phyloP scores from a whole-genome alignment of 441 rosid genomes.

The Jatropha multifida region DNA sequence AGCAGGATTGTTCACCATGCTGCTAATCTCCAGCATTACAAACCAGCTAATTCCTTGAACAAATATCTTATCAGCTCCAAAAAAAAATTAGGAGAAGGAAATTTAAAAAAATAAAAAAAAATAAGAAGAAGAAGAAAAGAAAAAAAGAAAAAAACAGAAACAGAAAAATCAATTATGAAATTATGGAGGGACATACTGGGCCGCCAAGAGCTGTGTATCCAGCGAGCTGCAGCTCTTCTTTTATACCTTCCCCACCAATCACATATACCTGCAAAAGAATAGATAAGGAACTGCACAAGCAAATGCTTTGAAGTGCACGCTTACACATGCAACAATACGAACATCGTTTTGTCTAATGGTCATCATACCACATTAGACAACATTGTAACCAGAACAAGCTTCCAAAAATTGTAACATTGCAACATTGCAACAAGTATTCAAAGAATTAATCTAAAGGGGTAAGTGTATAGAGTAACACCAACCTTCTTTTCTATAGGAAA shows the following conservation, averaged over 20 bases:
- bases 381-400: not conserved
- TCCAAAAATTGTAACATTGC: not conserved
- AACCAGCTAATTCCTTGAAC: not conserved
- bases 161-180: not conserved
- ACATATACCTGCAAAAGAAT: conserved; percentile 63
- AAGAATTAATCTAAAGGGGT: not conserved
- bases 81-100: not conserved
- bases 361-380: not conserved
- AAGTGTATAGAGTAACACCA: not conserved
- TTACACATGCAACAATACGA: not conserved
- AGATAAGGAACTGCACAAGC: not conserved
- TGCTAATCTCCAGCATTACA: not conserved
- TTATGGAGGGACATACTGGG: conserved; percentile 49
- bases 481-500: conserved; percentile 83
- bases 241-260: conserved; percentile 91
- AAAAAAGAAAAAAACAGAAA: not conserved
- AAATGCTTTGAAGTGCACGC: not conserved
- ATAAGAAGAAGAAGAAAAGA: not conserved
- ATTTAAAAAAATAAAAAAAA: not conserved
- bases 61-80: not conserved
- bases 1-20: not conserved
- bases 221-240: conserved; percentile 90
- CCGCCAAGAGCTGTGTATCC: conserved; percentile 92
- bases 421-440: conserved; percentile 4
- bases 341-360: not conserved